Conservation (phyloP, 345 rosid species). For the Carallia pectinifolia region DNA sequence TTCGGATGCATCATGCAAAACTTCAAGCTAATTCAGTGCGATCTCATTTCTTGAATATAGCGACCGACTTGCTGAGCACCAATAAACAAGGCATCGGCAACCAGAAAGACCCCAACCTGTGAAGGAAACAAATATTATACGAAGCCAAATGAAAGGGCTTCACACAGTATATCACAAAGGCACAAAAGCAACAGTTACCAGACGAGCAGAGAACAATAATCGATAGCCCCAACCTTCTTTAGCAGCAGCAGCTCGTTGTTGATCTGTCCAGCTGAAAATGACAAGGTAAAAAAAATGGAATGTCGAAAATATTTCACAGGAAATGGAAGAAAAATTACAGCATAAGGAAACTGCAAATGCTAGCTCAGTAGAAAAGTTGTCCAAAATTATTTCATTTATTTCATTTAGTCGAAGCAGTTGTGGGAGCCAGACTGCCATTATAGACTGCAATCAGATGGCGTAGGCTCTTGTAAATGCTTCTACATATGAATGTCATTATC, state of each 20-base stretch:
- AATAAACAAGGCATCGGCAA: slow-evolving; percentile 73
- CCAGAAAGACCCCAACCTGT: slow-evolving; percentile 69
- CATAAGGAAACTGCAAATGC: not conserved
- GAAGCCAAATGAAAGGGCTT: not conserved
- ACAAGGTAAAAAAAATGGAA: slow-evolving; percentile 1
- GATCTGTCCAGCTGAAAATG: slow-evolving; percentile 84
- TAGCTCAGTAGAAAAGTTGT: not conserved
- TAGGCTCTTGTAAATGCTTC: no score
- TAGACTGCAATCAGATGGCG: not conserved
- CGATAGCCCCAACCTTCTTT: slow-evolving; percentile 93
- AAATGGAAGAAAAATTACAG: not conserved
- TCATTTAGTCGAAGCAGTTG: not conserved
- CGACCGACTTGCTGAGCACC: slow-evolving; percentile 71
- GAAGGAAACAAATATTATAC: slow-evolving; percentile 5
- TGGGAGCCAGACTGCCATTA: not conserved
- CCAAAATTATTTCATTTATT: no score
- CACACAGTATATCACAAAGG: not conserved
- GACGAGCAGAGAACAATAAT: slow-evolving; percentile 67
- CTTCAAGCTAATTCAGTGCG: slow-evolving; percentile 44
- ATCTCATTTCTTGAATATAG: slow-evolving; percentile 65
- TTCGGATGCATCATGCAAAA: slow-evolving; percentile 9
- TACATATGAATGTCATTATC: no score
- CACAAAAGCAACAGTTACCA: slow-evolving; percentile 42
- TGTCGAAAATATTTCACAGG: not conserved
- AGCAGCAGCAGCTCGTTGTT: slow-evolving; percentile 85